Base-by-base conservation (phyloP, 2,329 filamentous ascomycete genomes). In the Scolecobasidium constrictum region DNA sequence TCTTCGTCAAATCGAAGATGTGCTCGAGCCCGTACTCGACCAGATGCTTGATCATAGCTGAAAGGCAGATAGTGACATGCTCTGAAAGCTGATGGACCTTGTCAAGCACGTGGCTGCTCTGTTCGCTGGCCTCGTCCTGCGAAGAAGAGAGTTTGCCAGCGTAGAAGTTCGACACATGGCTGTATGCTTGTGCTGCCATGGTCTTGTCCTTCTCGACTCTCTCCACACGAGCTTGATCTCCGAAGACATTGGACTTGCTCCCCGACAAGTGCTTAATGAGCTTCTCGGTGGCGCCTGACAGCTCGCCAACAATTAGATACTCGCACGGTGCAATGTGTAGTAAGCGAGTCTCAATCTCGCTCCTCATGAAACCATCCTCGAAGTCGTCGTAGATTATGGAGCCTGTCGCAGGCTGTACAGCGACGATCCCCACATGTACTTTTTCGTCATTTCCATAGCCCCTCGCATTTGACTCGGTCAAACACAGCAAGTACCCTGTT, bases 311-410 rank as follows among this genome's bases (percentile, higher is more conserved):
- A 35, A 98, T 83, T 22, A 98, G 71, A 48, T 98, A 86, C 60
- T 98, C 92, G 62, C 88, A 94, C 0, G 92, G 92, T 0, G 90
- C 86, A 50, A 98, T 94, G 58, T 98, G 92, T 21, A 98, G 68
- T 19, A 98, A 67, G n/a, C 92, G 72, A 0, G 92, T 98, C 64
- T 98, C 92, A 23, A 98, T 83, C 58, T 98, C 92, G 53, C 82
- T 87, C 38, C 92, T 75, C 90, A 98, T 94, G 64, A 96, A 96
- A 2, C 90, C 87, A 55, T 98, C 92, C 52, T 96, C 86, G 53
- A 98, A 98, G 46, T 82, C 80, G 56, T 98, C 92, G 54, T 95
- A 93, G 44, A 96, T 83, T 52, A 98, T 86, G 59, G 96, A 90
- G 44, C 92, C 92, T 0, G 92, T 98, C 1, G 86, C 84, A 6